Base-by-base conservation (phyloP, 495 filamentous ascomycete genomes). In the Penicillium soppii region DNA sequence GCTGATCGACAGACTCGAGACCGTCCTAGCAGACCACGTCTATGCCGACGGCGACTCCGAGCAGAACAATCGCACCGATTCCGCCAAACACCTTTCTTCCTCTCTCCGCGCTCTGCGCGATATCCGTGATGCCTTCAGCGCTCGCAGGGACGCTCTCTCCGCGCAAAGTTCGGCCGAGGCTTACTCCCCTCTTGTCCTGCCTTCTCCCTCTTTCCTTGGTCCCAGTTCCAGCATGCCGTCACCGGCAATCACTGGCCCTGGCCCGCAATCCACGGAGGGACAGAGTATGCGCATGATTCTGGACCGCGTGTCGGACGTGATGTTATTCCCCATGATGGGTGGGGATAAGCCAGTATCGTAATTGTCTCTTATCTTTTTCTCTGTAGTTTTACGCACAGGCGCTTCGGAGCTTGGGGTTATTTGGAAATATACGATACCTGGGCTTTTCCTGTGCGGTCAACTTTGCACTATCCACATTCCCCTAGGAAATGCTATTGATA, bases 301-400 rank as follows among this genome's bases (percentile, higher is more conserved):
- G 22, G 66, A 52, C 22, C 63, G 59, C 15, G 72, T 75, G 9
- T 72, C 72, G 37, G 66, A 73, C 23, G 72, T 73, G 22, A 75
- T 75, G 72, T 45, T 72, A 35, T 75, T 75, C 38, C 72, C 72
- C 8, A 69, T 47, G n/a, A 67, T 69, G 64, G 62, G 56, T 20
- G 65, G 57, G 5, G 40, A 52, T 5, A 26, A 47, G 12, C 53
- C 62, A 2, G 30, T 43, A 15, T 48, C 27, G 2, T 59, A 44
- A 55, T 8, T 25, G 19, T 21, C 10, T 10, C 37, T 40, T 23
- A 1, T 21, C 13, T 22, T 9, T 25, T n/a, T 6, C 15, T 35
- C 15, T 20, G 16, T 17, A 6, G 0, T 22, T 45, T n/a, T 38
- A 7, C 22, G 45, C 16, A 10, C 33, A 19, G 45, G 45, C 45